Percentiles rank a stretch among this genome's conserved stretches.
phyloP scores from a whole-genome alignment of 495 filamentous ascomycete species.

The Neurospora sp. region DNA sequence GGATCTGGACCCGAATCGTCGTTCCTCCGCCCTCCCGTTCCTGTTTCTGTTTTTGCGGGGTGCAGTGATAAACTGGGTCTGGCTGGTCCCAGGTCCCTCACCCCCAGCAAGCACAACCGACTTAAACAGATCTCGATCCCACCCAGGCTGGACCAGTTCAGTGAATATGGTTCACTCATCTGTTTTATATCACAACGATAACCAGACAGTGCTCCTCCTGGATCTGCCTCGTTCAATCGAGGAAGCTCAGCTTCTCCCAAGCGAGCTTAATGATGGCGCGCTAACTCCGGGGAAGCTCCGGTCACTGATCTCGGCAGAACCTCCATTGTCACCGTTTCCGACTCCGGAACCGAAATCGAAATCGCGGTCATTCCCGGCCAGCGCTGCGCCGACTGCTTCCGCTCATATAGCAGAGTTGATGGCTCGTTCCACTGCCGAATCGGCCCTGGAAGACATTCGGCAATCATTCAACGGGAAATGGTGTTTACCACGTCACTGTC shows the following conservation, averaged over 20 bases:
- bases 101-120: neutral
- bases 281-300: conserved; percentile 11
- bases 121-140: neutral
- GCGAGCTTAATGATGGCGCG: conserved; percentile 3
- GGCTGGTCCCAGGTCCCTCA: neutral
- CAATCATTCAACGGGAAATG: conserved; percentile 30
- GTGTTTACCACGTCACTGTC: conserved; percentile 30
- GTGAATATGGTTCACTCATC: conserved; percentile 15
- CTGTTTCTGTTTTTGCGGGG: neutral
- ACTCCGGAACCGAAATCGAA: conserved; percentile 33
- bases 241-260: conserved; percentile 32
- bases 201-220: conserved; percentile 27
- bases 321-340: conserved; percentile 29
- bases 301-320: conserved; percentile 25
- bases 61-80: neutral
- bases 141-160: neutral
- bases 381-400: conserved; percentile 10
- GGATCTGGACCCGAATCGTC: neutral
- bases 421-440: conserved; percentile 29
- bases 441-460: conserved; percentile 29
- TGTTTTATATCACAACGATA: conserved; percentile 31
- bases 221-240: conserved; percentile 39
- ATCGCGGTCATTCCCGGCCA: neutral
- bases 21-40: neutral
- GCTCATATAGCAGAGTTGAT: conserved; percentile 37